These are phyloP conservation scores for Fusarium camptoceras DNA, from an alignment of 2,329 filamentous ascomycete genomes.

Conservation along the genomic window DNA sequence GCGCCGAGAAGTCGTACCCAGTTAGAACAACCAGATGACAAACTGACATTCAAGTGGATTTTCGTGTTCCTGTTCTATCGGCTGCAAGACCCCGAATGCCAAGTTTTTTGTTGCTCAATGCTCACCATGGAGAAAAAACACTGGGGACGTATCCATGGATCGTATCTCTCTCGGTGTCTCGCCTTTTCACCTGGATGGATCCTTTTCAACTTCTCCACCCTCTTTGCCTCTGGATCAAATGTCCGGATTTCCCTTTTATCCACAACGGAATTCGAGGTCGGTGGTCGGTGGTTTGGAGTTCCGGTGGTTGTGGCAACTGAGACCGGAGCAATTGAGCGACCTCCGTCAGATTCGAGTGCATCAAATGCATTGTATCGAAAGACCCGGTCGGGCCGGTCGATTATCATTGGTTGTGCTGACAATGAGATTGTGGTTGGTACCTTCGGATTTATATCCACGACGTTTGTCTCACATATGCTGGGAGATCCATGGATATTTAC, in stretches of 20 bases:
- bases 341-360: constrained; percentile 13
- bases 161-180: constrained; percentile 29
- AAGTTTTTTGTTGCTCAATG: constrained; percentile 15
- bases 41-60: constrained; percentile 15
- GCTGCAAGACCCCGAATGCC: constrained; percentile 37
- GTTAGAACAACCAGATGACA: constrained; percentile 33
- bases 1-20: constrained; percentile 15
- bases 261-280: constrained; percentile 25
- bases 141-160: neutral
- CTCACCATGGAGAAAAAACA: constrained; percentile 4
- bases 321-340: constrained; percentile 4
- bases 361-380: constrained; percentile 4
- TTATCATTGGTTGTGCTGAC: neutral
- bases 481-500: neutral
- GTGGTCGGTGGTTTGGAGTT: constrained; percentile 20
- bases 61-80: constrained; percentile 9
- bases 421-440: neutral
- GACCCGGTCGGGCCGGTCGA: constrained; percentile 13
- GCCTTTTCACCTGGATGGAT: constrained; percentile 21
- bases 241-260: constrained; percentile 5
- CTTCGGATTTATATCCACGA: constrained; percentile 10
- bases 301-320: constrained; percentile 21
- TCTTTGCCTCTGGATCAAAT: constrained; percentile 22
- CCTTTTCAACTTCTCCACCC: constrained; percentile 23
- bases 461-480: constrained; percentile 1